These are phyloP conservation scores for Mucor indicus DNA, from an alignment of 371 early-diverging fungal species.

Conservation along the genomic window DNA sequence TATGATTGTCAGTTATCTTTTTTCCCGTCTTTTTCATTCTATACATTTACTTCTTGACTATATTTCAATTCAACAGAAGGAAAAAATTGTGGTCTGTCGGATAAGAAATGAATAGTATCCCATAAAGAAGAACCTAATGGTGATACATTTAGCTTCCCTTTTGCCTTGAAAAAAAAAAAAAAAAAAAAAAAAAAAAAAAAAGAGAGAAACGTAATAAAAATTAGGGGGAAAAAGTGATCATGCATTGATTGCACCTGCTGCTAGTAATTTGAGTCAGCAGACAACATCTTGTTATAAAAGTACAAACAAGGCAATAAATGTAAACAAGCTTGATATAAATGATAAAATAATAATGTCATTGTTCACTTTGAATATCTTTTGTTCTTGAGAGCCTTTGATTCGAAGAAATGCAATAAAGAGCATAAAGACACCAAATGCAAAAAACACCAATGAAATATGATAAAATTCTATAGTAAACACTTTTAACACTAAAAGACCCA, in stretches of 20 bases:
- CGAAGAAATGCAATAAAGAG: slow-evolving; percentile 58
- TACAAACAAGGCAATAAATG: slow-evolving; percentile 40
- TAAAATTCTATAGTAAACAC: slow-evolving; percentile 68
- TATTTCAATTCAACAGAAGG: slow-evolving; percentile 70
- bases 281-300: too few species aligned
- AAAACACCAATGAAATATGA: slow-evolving; percentile 67
- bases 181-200: too few species aligned
- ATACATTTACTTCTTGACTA: slow-evolving; percentile 50
- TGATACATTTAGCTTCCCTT: too few species aligned
- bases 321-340: slow-evolving; percentile 34
- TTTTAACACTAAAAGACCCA: slow-evolving; percentile 62
- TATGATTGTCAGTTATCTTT: neutral
- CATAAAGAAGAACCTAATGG: slow-evolving; percentile 59
- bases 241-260: too few species aligned
- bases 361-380: slow-evolving; percentile 37
- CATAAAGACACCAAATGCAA: slow-evolving; percentile 62
- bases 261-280: too few species aligned
- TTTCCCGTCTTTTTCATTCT: neutral
- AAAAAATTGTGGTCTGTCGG: slow-evolving; percentile 49
- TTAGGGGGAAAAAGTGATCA: too few species aligned
- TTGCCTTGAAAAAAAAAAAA: too few species aligned
- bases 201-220: too few species aligned
- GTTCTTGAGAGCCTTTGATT: slow-evolving; percentile 28
- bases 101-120: slow-evolving; percentile 50
- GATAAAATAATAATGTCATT: slow-evolving; percentile 42